These are phyloP conservation scores for Suillus discolor DNA, from an alignment of 768 basidiomycete genomes.

Conservation along the genomic window DNA sequence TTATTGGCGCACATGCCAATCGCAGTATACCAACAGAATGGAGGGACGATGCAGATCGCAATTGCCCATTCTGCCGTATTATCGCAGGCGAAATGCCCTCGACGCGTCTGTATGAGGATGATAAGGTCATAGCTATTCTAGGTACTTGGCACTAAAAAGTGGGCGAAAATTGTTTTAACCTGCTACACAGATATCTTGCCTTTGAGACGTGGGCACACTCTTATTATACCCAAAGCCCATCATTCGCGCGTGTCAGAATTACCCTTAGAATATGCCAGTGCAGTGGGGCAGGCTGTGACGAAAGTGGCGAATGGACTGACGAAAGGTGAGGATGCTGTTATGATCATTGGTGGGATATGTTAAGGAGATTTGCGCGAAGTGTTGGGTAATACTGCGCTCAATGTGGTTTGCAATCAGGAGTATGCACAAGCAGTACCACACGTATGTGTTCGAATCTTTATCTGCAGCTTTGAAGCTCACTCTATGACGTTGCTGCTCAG, in stretches of 20 bases:
- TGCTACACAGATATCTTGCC: constrained; percentile 61
- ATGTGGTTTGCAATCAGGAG: constrained; percentile 81
- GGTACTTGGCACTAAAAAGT: constrained; percentile 37
- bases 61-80: constrained; percentile 70
- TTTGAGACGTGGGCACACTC: constrained; percentile 63
- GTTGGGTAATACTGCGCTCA: constrained; percentile 64
- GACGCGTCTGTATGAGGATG: constrained; percentile 59
- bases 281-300: constrained; percentile 59
- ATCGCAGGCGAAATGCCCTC: constrained; percentile 50
- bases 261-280: constrained; percentile 58
- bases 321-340: constrained; percentile 44
- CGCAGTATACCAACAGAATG: constrained; percentile 51
- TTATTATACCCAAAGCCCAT: constrained; percentile 72
- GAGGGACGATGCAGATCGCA: constrained; percentile 39
- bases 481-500: constrained; percentile 34
- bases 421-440: constrained; percentile 83
- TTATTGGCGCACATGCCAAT: constrained; percentile 62
- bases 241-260: constrained; percentile 65
- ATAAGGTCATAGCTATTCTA: constrained; percentile 64
- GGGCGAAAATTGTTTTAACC: background rate
- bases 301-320: constrained; percentile 66
- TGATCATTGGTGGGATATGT: background rate
- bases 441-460: constrained; percentile 39
- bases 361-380: constrained; percentile 5
- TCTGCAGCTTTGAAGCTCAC: background rate